phyloP scores from a whole-genome alignment of 2,329 filamentous ascomycete genomes.

The Aureobasidium sp. region DNA sequence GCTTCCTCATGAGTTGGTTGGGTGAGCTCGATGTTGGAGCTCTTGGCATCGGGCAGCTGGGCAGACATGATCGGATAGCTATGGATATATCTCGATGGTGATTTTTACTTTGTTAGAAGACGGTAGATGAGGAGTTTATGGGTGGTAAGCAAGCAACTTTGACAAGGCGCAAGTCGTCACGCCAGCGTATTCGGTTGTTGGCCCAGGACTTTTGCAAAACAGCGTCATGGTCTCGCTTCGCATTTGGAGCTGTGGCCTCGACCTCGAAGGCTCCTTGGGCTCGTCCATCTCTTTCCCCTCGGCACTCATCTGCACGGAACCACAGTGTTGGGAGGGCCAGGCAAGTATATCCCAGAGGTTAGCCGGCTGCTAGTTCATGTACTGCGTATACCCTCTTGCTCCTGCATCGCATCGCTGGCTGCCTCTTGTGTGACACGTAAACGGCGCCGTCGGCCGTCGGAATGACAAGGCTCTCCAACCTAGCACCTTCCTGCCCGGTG shows the following conservation, averaged over 20 bases:
- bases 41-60: not conserved
- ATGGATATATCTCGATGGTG: not conserved
- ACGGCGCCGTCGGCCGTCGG: not conserved
- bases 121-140: not conserved
- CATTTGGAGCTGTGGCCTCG: not conserved
- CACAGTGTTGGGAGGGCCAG: not conserved
- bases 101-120: not conserved
- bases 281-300: not conserved
- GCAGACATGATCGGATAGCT: not conserved
- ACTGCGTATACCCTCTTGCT: not conserved
- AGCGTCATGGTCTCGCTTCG: not conserved
- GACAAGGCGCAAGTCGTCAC: not conserved
- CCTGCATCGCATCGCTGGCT: not conserved
- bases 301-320: not conserved
- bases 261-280: not conserved
- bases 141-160: not conserved
- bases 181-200: not conserved
- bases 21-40: slow-evolving; percentile 42
- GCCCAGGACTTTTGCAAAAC: not conserved
- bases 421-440: slow-evolving; percentile 4
- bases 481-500: not conserved
- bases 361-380: not conserved
- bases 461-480: not conserved
- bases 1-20: slow-evolving; percentile 47
- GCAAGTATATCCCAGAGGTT: not conserved